These are phyloP conservation scores for Stenocarpella maydis DNA, from an alignment of 2,329 filamentous ascomycete species.

Conservation along the genomic window DNA sequence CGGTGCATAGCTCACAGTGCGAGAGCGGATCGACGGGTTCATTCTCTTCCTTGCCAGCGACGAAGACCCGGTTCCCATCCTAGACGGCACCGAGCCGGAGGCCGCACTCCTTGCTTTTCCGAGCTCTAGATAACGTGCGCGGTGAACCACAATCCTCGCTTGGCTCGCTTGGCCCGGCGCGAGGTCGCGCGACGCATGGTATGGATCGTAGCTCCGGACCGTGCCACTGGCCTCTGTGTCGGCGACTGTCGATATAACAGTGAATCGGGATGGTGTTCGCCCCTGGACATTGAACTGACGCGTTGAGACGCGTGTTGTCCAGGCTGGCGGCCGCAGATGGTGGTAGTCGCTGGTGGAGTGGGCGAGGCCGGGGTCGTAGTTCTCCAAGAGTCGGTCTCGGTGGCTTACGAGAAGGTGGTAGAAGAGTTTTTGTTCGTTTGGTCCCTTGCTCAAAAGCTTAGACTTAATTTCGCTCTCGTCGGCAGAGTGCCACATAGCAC, in stretches of 20 bases:
- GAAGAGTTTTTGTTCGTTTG: slow-evolving; percentile 92
- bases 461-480: slow-evolving; percentile 75
- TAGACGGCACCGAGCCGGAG: slow-evolving; percentile 43
- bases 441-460: slow-evolving; percentile 71
- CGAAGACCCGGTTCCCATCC: slow-evolving; percentile 36
- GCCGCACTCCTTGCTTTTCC: slow-evolving; percentile 44
- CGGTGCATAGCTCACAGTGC: slow-evolving; percentile 40
- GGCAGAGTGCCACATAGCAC: slow-evolving; percentile 90
- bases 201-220: slow-evolving; percentile 81
- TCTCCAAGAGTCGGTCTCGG: slow-evolving; percentile 83
- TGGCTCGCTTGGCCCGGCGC: slow-evolving; percentile 61
- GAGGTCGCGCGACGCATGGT: slow-evolving; percentile 70
- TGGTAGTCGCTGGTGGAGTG: slow-evolving; percentile 93
- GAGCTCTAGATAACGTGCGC: slow-evolving; percentile 46
- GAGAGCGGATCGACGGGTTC: slow-evolving; percentile 33
- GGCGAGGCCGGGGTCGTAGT: slow-evolving; percentile 82
- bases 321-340: slow-evolving; percentile 69
- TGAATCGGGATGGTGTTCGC: slow-evolving; percentile 67
- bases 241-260: slow-evolving; percentile 70
- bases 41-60: slow-evolving; percentile 30
- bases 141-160: slow-evolving; percentile 74
- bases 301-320: slow-evolving; percentile 69
- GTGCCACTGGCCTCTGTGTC: slow-evolving; percentile 58
- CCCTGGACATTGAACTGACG: slow-evolving; percentile 66
- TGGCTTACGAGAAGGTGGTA: slow-evolving; percentile 87